phyloP scores from a whole-genome alignment of 306 rosid species.

The Alnus rubra region DNA sequence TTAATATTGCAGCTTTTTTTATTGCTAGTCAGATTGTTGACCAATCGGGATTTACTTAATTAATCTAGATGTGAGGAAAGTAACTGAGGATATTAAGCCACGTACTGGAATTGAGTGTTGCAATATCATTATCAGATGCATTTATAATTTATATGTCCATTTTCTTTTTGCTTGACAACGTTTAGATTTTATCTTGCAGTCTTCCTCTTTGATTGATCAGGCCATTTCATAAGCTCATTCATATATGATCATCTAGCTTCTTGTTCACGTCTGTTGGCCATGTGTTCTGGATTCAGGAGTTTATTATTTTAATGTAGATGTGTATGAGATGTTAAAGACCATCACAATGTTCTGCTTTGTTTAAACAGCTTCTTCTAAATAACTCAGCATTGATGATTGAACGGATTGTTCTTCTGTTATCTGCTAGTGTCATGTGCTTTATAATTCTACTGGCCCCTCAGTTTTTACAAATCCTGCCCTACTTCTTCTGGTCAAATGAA shows the following conservation, averaged over 20 bases:
- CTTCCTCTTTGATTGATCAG: neutral
- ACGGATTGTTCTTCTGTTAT: neutral
- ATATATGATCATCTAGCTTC: neutral
- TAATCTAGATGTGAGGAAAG: neutral
- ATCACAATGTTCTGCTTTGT: neutral
- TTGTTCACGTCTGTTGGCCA: neutral
- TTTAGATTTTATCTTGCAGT: neutral
- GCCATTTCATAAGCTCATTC: neutral
- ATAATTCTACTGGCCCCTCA: neutral
- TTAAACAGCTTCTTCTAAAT: neutral
- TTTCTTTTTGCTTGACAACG: neutral
- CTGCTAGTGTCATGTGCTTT: neutral
- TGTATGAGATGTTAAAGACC: neutral
- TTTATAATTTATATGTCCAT: neutral
- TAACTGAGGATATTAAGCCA: neutral
- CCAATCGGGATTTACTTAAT: neutral
- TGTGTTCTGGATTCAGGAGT: neutral
- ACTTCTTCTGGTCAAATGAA: neutral
- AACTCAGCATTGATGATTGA: neutral
- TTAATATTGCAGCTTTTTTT: conserved; percentile 4
- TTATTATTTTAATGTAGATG: neutral
- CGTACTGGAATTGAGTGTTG: neutral
- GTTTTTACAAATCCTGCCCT: neutral
- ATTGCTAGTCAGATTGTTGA: neutral
- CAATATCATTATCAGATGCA: neutral